Evolutionary conservation across 495 filamentous ascomycete genomes (phyloP).

Genomic region (Aspergillus incahuasiensis): DNA sequence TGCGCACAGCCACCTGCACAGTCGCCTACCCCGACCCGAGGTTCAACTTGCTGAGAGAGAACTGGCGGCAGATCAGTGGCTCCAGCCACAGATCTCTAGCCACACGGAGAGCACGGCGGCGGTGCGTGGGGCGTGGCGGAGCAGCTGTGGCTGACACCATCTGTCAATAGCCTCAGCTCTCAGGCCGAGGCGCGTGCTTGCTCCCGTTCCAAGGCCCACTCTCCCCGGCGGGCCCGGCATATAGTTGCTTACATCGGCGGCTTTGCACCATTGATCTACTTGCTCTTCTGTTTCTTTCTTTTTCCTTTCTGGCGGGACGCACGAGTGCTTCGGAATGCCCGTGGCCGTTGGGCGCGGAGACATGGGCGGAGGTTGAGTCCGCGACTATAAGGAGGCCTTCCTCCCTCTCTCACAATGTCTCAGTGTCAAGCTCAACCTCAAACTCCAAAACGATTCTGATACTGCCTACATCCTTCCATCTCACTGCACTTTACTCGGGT

Average conservation of each 20-base stretch:
- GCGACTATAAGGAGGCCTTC: conserved; percentile 8
- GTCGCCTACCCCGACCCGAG: conserved; percentile 9
- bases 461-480: not conserved
- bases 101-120: not conserved
- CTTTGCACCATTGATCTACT: conserved; percentile 9
- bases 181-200: not conserved
- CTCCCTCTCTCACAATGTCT: not conserved
- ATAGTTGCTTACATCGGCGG: conserved; percentile 12
- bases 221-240: conserved; percentile 13
- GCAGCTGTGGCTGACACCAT: conserved; percentile 22
- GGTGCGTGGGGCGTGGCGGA: conserved; percentile 15
- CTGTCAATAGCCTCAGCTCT: conserved; percentile 2
- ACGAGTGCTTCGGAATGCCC: conserved; percentile 16
- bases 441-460: not conserved
- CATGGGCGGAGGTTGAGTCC: not conserved
- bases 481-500: not conserved
- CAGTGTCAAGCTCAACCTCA: not conserved
- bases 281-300: conserved; percentile 6
- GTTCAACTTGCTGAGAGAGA: not conserved
- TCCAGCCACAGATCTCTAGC: not conserved
- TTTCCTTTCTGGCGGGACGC: conserved; percentile 4
- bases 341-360: not conserved
- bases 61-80: not conserved
- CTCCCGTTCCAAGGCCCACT: conserved; percentile 10
- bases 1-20: conserved; percentile 20